A percentile compares a stretch with the other conserved stretches of the same genome.
phyloP scores from a whole-genome alignment of 352 stramenopile genomes.

The Pythium sukuiense region DNA sequence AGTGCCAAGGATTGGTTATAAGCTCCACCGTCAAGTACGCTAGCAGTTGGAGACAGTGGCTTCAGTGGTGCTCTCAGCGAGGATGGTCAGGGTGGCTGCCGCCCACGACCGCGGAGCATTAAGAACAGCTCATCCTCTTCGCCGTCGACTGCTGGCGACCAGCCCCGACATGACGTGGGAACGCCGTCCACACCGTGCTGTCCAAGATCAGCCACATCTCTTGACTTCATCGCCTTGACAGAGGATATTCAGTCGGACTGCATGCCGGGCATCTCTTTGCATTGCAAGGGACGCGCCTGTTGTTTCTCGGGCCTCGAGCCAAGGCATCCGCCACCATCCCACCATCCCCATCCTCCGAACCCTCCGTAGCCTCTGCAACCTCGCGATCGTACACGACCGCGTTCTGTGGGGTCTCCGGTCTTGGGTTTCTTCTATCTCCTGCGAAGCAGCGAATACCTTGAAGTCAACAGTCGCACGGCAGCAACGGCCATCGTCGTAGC shows the following conservation, averaged over 20 bases:
- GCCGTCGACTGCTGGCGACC: slow-evolving; percentile 4
- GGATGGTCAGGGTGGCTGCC: neutral
- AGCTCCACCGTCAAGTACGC: neutral
- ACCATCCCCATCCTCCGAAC: slow-evolving; percentile 22
- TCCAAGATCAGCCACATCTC: slow-evolving; percentile 28
- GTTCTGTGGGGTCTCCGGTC: neutral
- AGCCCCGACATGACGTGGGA: neutral
- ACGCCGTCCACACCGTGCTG: slow-evolving; percentile 26
- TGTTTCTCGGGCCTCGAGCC: slow-evolving; percentile 16
- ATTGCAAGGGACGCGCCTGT: slow-evolving; percentile 20
- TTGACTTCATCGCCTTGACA: slow-evolving; percentile 29
- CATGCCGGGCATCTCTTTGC: slow-evolving; percentile 25
- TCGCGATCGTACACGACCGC: slow-evolving; percentile 29
- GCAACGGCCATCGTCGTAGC: too few relatives aligned
- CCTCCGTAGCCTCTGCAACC: slow-evolving; percentile 19
- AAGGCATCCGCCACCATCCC: too few relatives aligned
- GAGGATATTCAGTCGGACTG: slow-evolving; percentile 22
- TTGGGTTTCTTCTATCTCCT: neutral
- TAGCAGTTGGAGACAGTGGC: slow-evolving; percentile 3
- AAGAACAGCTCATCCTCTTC: slow-evolving; percentile 5
- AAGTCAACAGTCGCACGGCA: too few relatives aligned
- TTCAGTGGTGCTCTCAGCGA: neutral
- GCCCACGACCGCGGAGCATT: neutral
- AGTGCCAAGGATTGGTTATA: neutral
- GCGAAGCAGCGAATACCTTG: too few relatives aligned